phyloP scores from a whole-genome alignment of 2,329 filamentous ascomycete species.

The Talaromyces verruculosus region DNA sequence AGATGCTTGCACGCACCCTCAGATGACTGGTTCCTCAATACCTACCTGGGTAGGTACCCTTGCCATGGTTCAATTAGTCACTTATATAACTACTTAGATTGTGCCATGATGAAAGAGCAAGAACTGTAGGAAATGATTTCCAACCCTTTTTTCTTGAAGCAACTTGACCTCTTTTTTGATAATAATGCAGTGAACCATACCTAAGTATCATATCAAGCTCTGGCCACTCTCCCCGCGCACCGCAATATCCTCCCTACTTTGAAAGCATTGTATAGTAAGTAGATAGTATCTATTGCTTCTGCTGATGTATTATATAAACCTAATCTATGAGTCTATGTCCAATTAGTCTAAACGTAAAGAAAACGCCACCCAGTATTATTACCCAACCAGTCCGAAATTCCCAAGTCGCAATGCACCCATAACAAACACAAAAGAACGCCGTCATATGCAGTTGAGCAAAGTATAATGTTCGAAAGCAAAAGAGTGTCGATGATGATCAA shows the following conservation, averaged over 20 bases:
- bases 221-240: no score
- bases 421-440: constrained; percentile 8
- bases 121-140: no score
- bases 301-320: background rate
- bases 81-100: no score
- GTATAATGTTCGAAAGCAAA: background rate
- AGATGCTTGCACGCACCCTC: no score
- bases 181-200: no score
- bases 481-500: background rate
- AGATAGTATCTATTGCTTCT: background rate
- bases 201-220: no score
- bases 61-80: no score
- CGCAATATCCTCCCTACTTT: background rate
- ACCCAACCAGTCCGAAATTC: constrained; percentile 8
- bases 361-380: background rate
- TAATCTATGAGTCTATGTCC: background rate
- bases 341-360: background rate
- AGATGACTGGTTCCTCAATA: no score
- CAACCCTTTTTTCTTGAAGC: no score
- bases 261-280: background rate
- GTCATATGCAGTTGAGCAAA: constrained; percentile 12
- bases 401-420: constrained; percentile 3
- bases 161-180: no score
- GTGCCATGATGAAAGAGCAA: no score
- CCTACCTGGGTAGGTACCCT: no score